These are phyloP conservation scores for Colletotrichum costaricense DNA, from an alignment of 2,329 filamentous ascomycete species.

Conservation along the genomic window DNA sequence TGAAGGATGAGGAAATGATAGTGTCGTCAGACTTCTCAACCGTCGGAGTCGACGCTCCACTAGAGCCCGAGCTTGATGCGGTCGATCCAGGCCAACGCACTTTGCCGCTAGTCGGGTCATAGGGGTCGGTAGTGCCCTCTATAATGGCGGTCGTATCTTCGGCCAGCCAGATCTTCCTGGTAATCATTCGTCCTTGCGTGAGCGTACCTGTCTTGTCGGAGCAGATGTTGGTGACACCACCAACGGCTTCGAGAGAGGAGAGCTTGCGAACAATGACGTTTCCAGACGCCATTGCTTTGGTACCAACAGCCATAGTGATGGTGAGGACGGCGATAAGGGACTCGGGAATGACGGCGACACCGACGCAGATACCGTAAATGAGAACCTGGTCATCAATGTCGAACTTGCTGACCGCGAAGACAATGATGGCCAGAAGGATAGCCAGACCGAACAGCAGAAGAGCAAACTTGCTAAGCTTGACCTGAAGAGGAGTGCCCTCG, in stretches of 20 bases:
- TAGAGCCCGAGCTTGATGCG: slow-evolving; percentile 45
- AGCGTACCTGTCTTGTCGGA: slow-evolving; percentile 78
- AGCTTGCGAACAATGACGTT: slow-evolving; percentile 76
- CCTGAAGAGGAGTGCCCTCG: slow-evolving; percentile 85
- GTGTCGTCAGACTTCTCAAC: slow-evolving; percentile 41
- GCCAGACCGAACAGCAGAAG: slow-evolving; percentile 82
- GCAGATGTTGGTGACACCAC: slow-evolving; percentile 77
- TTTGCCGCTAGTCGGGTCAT: slow-evolving; percentile 69
- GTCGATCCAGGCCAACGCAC: slow-evolving; percentile 57
- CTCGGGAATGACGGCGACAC: slow-evolving; percentile 73
- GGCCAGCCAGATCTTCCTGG: slow-evolving; percentile 70
- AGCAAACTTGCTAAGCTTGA: slow-evolving; percentile 87
- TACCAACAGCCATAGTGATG: slow-evolving; percentile 76
- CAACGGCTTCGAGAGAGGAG: slow-evolving; percentile 73
- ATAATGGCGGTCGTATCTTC: slow-evolving; percentile 64
- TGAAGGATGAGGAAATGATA: slow-evolving; percentile 49
- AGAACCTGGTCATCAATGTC: slow-evolving; percentile 66
- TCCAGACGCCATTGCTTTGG: slow-evolving; percentile 72
- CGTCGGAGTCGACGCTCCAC: slow-evolving; percentile 37
- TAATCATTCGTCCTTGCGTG: slow-evolving; percentile 75
- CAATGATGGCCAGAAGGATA: slow-evolving; percentile 68
- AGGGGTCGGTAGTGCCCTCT: slow-evolving; percentile 66
- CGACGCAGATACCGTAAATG: slow-evolving; percentile 70
- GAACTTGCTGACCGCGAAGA: slow-evolving; percentile 70
- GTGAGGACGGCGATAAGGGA: slow-evolving; percentile 77